These are phyloP conservation scores for Pisolithus tinctorius DNA, from an alignment of 768 basidiomycete genomes.

Conservation along the genomic window DNA sequence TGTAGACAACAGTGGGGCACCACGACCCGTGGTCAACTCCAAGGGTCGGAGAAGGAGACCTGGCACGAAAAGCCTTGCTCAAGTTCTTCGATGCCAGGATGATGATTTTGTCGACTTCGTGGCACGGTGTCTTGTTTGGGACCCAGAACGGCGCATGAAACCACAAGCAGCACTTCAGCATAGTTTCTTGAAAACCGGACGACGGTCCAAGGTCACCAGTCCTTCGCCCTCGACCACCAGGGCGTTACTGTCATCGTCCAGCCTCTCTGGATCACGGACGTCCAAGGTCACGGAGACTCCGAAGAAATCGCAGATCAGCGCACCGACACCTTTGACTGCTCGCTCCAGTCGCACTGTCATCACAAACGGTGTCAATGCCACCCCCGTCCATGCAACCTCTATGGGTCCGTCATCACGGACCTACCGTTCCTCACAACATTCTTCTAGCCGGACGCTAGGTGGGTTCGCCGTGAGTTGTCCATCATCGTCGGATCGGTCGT, in stretches of 20 bases:
- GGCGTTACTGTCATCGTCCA: conserved; percentile 52
- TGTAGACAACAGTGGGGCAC: conserved; percentile 86
- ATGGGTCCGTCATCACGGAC: conserved; percentile 57
- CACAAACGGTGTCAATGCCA: conserved; percentile 44
- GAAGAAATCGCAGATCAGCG: conserved; percentile 86
- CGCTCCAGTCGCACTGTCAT: conserved; percentile 55
- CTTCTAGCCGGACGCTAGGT: conserved; percentile 68
- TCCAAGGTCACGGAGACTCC: conserved; percentile 63
- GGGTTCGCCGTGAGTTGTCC: conserved; percentile 56
- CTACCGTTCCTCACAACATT: conserved; percentile 65
- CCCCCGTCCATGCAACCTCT: conserved; percentile 53
- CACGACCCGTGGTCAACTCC: conserved; percentile 90
- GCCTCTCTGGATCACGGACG: conserved; percentile 43
- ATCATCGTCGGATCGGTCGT: conserved; percentile 29
- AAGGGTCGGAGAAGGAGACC: conserved; percentile 92
- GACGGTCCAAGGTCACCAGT: conserved; percentile 42
- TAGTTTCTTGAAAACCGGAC: conserved; percentile 73
- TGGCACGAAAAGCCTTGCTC: conserved; percentile 81
- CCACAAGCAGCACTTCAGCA: conserved; percentile 90
- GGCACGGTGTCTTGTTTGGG: conserved; percentile 95
- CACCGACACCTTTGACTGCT: conserved; percentile 81
- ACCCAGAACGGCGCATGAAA: conserved; percentile 93
- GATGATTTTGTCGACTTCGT: conserved; percentile 97
- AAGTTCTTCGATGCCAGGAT: conserved; percentile 88
- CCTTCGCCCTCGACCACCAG: conserved; percentile 43